Percentiles rank a stretch among this genome's conserved stretches.
phyloP scores from a whole-genome alignment of 306 rosid genomes.

The Rosa rugosa region DNA sequence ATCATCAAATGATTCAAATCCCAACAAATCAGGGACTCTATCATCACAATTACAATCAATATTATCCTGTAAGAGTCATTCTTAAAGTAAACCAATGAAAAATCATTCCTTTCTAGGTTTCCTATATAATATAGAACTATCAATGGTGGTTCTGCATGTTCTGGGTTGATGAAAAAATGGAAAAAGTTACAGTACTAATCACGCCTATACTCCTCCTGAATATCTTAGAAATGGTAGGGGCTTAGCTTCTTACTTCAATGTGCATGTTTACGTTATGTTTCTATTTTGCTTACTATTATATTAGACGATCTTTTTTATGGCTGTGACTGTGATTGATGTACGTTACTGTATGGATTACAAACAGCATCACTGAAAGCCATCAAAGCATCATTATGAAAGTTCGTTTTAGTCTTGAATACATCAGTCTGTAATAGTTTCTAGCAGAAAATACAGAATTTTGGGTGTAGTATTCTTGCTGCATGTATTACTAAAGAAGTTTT shows the following conservation, averaged over 20 bases:
- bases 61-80: too few relatives aligned
- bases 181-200: slow-evolving; percentile 85
- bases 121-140: too few relatives aligned
- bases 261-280: not conserved
- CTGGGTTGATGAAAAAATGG: slow-evolving; percentile 87
- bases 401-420: not conserved
- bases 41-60: too few relatives aligned
- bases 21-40: too few relatives aligned
- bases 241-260: slow-evolving; percentile 7
- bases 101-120: too few relatives aligned
- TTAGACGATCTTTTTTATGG: not conserved
- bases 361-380: not conserved
- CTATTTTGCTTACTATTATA: not conserved
- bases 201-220: slow-evolving; percentile 84
- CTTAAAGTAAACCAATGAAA: too few relatives aligned
- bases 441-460: not conserved
- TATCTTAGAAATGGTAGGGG: slow-evolving; percentile 65
- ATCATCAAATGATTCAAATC: too few relatives aligned
- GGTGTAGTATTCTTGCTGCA: not conserved
- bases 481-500: too few relatives aligned
- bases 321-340: not conserved
- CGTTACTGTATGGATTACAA: not conserved
- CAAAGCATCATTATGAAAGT: not conserved
- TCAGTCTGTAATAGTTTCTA: not conserved
- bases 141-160: slow-evolving; percentile 29